A percentile compares a stretch with the other conserved stretches of the same genome.
Evolutionary conservation across 192 early-diverging fungal genomes (phyloP).

Genomic region (Helicostylum pulchrum): DNA sequence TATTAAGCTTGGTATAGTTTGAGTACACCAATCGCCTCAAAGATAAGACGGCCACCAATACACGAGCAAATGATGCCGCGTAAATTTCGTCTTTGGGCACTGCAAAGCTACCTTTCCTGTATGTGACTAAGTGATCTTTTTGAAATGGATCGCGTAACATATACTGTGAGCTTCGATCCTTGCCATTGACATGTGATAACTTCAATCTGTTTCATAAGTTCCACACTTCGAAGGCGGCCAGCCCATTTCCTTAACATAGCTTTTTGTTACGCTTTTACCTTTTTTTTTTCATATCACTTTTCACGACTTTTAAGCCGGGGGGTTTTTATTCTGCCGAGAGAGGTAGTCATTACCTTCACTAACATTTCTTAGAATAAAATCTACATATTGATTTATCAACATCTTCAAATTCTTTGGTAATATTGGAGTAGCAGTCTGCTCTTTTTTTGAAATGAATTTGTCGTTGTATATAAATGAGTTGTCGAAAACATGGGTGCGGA

Average conservation of each 20-base stretch:
- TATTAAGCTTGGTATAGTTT: too few relatives aligned
- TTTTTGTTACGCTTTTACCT: not conserved
- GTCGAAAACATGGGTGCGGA: too few relatives aligned
- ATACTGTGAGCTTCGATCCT: not conserved
- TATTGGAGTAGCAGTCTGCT: too few relatives aligned
- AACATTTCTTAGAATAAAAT: too few relatives aligned
- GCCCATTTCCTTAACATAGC: not conserved
- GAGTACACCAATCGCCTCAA: not conserved
- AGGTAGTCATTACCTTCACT: too few relatives aligned
- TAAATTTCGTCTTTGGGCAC: not conserved
- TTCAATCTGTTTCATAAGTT: not conserved
- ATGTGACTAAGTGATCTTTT: not conserved
- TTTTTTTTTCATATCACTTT: too few relatives aligned
- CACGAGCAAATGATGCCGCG: not conserved
- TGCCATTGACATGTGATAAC: conserved; percentile 7
- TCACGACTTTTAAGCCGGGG: too few relatives aligned
- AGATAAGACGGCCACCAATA: not conserved
- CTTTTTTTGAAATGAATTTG: too few relatives aligned
- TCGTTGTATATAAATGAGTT: too few relatives aligned
- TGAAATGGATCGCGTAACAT: not conserved
- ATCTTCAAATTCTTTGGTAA: too few relatives aligned
- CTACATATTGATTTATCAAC: too few relatives aligned
- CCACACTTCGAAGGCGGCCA: not conserved
- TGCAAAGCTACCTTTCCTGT: not conserved
- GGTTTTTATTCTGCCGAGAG: too few relatives aligned